These are phyloP conservation scores for Persicaria maculosa DNA, from an alignment of 148 eudicot species.

Conservation along the genomic window DNA sequence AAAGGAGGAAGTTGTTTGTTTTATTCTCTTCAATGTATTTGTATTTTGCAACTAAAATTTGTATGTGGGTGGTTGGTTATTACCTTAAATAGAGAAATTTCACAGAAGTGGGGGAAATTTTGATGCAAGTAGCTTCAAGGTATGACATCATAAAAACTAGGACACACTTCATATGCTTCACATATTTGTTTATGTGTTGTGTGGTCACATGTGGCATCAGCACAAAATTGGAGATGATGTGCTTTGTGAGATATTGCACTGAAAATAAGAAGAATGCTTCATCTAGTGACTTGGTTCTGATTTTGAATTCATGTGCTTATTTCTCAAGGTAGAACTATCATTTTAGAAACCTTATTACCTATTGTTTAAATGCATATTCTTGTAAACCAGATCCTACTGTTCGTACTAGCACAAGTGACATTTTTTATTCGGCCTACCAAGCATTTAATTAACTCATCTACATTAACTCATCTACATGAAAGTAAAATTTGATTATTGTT, in stretches of 20 bases:
- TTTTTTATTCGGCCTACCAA: not conserved
- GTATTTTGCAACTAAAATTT: not conserved
- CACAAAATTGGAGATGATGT: constrained; percentile 1
- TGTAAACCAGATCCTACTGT: not conserved
- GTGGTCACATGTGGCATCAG: not conserved
- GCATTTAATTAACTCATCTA: not conserved
- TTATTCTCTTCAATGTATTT: not conserved
- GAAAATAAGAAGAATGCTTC: not conserved
- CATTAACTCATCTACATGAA: not conserved
- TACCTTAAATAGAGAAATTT: not conserved
- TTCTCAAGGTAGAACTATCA: not conserved
- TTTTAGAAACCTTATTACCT: not conserved
- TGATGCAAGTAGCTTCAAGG: constrained; percentile 1
- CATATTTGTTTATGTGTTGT: not conserved
- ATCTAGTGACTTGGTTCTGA: not conserved
- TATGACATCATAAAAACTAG: not conserved
- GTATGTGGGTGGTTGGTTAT: not conserved
- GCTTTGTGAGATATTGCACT: not conserved
- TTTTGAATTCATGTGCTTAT: not conserved
- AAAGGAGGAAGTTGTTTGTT: not conserved
- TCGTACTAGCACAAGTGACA: not conserved
- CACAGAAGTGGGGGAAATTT: constrained; percentile 2
- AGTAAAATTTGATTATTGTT: not conserved
- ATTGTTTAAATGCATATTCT: not conserved
- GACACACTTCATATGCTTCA: not conserved